Conservation (phyloP, 2,329 filamentous ascomycete genomes). For the Myriosclerotinia scirpicola region DNA sequence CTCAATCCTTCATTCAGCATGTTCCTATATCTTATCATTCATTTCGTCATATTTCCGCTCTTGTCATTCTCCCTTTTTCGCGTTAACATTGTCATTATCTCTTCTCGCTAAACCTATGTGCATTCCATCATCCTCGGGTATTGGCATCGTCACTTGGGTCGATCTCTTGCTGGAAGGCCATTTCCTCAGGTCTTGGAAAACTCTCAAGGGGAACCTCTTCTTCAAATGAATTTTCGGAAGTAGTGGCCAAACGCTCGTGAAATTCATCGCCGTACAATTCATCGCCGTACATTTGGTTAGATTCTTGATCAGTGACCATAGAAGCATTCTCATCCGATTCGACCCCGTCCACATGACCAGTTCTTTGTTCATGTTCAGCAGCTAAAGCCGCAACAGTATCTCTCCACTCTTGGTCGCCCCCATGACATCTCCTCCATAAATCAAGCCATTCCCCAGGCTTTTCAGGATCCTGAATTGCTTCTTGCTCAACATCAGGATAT, state of each 20-base stretch:
- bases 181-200: not conserved
- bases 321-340: constrained; percentile 4
- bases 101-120: not conserved
- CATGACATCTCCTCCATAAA: constrained; percentile 29
- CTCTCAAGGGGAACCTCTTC: not conserved
- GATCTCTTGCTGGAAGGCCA: not conserved
- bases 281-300: not conserved
- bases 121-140: not conserved
- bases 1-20: not conserved
- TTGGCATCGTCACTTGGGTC: not conserved
- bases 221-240: not conserved
- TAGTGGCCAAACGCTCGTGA: not conserved
- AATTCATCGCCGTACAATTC: not conserved
- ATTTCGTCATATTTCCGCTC: not conserved
- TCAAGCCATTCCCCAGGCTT: constrained; percentile 29
- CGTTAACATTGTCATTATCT: not conserved
- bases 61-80: not conserved
- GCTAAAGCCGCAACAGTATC: not conserved
- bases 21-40: not conserved
- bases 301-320: not conserved
- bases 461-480: constrained; percentile 24
- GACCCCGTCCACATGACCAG: not conserved
- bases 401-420: constrained; percentile 7
- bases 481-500: constrained; percentile 46
- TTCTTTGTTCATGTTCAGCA: constrained; percentile 8